Percentiles rank a stretch among this genome's conserved stretches.
Evolutionary conservation across 331 rosid genomes (phyloP).

Genomic region (Arachis monticola): DNA sequence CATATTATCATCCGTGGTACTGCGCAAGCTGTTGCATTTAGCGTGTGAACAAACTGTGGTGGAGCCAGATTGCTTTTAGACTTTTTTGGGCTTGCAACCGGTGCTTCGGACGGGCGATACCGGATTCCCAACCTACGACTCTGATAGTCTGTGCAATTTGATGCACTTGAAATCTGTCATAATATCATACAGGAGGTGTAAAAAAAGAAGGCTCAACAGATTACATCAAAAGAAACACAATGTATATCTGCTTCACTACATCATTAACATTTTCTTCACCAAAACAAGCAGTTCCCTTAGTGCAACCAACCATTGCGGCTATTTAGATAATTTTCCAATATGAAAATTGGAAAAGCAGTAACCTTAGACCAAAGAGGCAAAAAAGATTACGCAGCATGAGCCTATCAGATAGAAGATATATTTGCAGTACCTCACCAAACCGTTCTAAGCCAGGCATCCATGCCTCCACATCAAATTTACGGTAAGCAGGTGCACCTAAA

Average conservation of each 20-base stretch:
- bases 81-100: conserved; percentile 46
- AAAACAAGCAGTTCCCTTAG: conserved; percentile 13
- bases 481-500: conserved; percentile 96
- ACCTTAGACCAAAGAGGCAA: neutral
- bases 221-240: conserved; percentile 14
- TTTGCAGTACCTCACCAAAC: conserved; percentile 79
- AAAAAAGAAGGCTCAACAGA: neutral
- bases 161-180: conserved; percentile 90
- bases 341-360: neutral
- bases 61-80: conserved; percentile 69
- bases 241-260: conserved; percentile 5
- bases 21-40: conserved; percentile 97
- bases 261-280: neutral
- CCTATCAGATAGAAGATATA: neutral
- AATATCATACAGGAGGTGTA: conserved; percentile 1
- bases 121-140: conserved; percentile 91
- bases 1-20: conserved; percentile 86
- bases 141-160: conserved; percentile 93
- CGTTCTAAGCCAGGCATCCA: conserved; percentile 98
- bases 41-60: conserved; percentile 82
- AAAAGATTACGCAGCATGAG: neutral
- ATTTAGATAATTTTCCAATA: conserved; percentile 21
- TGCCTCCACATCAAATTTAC: conserved; percentile 94
- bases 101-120: conserved; percentile 74
- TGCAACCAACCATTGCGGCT: neutral